Evolutionary conservation across 2,329 filamentous ascomycete genomes (phyloP).

Genomic region (Xylariales sp.): DNA sequence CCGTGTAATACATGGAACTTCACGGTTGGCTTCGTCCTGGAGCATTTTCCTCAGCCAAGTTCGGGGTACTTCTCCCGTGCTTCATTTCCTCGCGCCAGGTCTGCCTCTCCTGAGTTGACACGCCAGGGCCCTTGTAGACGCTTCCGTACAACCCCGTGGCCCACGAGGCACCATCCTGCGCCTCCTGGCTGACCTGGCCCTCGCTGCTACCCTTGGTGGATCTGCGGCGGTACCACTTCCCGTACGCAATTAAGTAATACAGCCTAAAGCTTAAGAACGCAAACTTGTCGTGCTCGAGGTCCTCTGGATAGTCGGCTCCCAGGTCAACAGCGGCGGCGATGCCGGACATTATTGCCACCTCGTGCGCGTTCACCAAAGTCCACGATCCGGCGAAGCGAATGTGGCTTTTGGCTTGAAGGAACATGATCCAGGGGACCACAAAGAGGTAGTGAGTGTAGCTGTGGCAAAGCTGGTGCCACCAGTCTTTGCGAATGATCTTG

Average conservation of each 20-base stretch:
- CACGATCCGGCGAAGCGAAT: slow-evolving; percentile 60
- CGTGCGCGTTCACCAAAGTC: slow-evolving; percentile 65
- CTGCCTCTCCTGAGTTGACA: slow-evolving; percentile 44
- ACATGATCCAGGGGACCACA: slow-evolving; percentile 62
- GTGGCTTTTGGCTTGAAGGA: slow-evolving; percentile 56
- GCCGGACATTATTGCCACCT: slow-evolving; percentile 63
- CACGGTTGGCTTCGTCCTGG: slow-evolving; percentile 28
- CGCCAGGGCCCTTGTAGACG: slow-evolving; percentile 55
- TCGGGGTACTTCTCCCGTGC: slow-evolving; percentile 28
- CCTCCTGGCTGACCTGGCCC: slow-evolving; percentile 22
- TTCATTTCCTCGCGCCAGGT: slow-evolving; percentile 41
- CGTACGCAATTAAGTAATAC: slow-evolving; percentile 58
- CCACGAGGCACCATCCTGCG: slow-evolving; percentile 49
- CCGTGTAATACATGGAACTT: too few species aligned
- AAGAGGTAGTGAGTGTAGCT: slow-evolving; percentile 54
- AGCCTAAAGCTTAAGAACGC: slow-evolving; percentile 56
- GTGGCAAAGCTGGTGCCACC: slow-evolving; percentile 61
- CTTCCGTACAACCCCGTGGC: slow-evolving; percentile 55
- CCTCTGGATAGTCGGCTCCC: slow-evolving; percentile 59
- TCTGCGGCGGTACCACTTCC: slow-evolving; percentile 52
- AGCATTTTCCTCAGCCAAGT: slow-evolving; percentile 26
- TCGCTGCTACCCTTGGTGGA: slow-evolving; percentile 19
- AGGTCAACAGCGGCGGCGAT: slow-evolving; percentile 65
- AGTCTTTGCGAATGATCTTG: slow-evolving; percentile 53
- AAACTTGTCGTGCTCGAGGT: slow-evolving; percentile 58